A percentile compares a stretch with the other conserved stretches of the same genome.
Conservation (phyloP, 805 yeast species). For the Candida cerambycidarum region DNA sequence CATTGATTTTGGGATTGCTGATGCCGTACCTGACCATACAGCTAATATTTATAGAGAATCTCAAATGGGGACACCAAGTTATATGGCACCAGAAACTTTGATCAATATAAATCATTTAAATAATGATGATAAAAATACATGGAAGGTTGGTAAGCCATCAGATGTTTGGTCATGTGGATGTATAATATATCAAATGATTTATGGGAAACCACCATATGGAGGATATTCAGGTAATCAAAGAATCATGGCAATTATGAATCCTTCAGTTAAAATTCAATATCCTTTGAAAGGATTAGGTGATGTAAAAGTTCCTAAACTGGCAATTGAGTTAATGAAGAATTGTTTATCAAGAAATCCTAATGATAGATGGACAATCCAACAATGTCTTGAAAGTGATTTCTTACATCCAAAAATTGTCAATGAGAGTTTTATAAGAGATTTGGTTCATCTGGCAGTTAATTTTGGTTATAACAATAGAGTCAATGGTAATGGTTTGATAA, state of each 20-base stretch:
- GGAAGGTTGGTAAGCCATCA: slow-evolving; percentile 92
- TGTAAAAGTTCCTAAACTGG: slow-evolving; percentile 62
- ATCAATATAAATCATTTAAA: slow-evolving; percentile 50
- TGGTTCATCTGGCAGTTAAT: slow-evolving; percentile 73
- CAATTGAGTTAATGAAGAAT: slow-evolving; percentile 66
- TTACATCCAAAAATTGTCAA: slow-evolving; percentile 74
- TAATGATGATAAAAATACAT: slow-evolving; percentile 26
- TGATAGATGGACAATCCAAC: slow-evolving; percentile 61
- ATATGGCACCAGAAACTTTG: slow-evolving; percentile 97
- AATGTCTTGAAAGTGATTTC: slow-evolving; percentile 63
- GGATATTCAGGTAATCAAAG: slow-evolving; percentile 73
- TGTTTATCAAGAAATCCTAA: slow-evolving; percentile 74
- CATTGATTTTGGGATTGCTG: slow-evolving; percentile 95
- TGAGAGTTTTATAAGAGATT: slow-evolving; percentile 60
- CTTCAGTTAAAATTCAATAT: slow-evolving; percentile 67
- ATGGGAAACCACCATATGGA: slow-evolving; percentile 91
- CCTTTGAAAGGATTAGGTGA: slow-evolving; percentile 64
- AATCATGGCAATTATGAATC: slow-evolving; percentile 81
- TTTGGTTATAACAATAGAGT: slow-evolving; percentile 55
- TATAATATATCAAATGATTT: slow-evolving; percentile 91
- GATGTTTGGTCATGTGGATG: slow-evolving; percentile 99
- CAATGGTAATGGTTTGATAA: slow-evolving; percentile 40
- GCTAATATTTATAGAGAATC: slow-evolving; percentile 85
- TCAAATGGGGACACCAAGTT: slow-evolving; percentile 93
- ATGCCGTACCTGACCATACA: slow-evolving; percentile 90